Evolutionary conservation across 768 basidiomycete species (phyloP).

Genomic region (Sporobolomyces roseus): DNA sequence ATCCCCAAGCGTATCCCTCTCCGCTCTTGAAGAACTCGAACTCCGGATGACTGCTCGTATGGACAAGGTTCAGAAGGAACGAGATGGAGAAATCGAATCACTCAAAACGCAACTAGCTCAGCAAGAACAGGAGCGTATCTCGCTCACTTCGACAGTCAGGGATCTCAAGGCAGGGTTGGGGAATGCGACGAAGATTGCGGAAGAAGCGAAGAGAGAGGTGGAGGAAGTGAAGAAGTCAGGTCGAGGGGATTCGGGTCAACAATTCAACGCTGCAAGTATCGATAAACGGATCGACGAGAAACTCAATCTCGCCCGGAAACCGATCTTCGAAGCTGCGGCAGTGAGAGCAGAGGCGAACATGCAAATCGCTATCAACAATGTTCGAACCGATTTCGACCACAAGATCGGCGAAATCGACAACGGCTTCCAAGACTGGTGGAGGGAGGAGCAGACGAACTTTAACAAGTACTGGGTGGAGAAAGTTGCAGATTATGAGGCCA

Average conservation of each 20-base stretch:
- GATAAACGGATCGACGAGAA: neutral
- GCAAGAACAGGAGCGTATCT: neutral
- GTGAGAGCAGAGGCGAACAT: neutral
- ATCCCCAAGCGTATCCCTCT: neutral
- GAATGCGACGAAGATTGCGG: neutral
- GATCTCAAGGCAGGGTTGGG: no score
- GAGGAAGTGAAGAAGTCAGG: neutral
- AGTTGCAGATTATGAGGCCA: no score
- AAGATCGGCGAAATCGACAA: neutral
- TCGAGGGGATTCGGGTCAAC: neutral
- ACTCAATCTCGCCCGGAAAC: neutral
- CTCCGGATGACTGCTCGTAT: neutral
- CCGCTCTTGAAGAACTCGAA: neutral
- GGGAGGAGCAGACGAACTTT: neutral
- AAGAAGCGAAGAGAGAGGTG: neutral
- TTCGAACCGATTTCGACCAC: neutral
- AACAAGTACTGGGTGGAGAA: neutral
- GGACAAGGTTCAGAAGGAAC: neutral
- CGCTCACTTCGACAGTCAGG: neutral
- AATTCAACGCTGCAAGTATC: neutral
- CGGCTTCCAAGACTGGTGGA: constrained; percentile 1
- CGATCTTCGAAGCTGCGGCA: neutral
- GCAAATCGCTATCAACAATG: neutral
- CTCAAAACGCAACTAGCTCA: neutral
- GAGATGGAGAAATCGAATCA: neutral